Base-by-base conservation (phyloP, 352 stramenopile species). In the Phytopythium vexans region DNA sequence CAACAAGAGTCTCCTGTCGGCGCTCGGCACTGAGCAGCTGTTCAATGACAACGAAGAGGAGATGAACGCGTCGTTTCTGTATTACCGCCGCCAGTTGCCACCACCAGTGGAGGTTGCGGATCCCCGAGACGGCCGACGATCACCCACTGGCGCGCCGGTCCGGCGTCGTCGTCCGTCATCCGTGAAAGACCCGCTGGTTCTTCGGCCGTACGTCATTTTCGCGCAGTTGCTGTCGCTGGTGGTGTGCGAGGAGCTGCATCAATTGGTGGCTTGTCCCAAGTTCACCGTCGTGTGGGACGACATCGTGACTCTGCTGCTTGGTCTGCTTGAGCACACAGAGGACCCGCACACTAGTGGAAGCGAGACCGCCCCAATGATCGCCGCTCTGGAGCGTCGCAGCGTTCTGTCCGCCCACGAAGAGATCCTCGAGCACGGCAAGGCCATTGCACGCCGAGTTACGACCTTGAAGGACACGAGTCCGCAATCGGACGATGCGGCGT, bases 351-450 rank as follows among this genome's bases (percentile, higher is more conserved):
- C 51, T 4, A 53, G 65, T 49, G 56, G 71, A 37, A 40, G 57
- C 9, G 70, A 64, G 39, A 63, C 52, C 3, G 64, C 70, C 45
- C 60, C 70, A n/a, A 32, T 84, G 37, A 66, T 86, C 33, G 74
- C 68, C 3, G 76, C 77, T n/a, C 49, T 91, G 10, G 80, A 91
- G 33, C 74, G 80, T 11, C 73, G 80, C 49, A 84, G 71, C 32
- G 71, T 86, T 9, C 53, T 86, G 34, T 82, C 72, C 12, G 71
- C 72, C 0, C 81, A 91, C 37, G 81, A 91, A 41, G 81, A 91
- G 50, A 89, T 91, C 49, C 60, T 89, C 2, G 77, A 88, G 51
- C 77, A 91, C 40, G 71, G 73, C 31, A 79, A 79, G 49, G 76
- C 74, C 7, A 74, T 91, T 43, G 63, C 83, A 8, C 68, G 77